Conservation (phyloP, 176 grass and related monocot species). For the Zoysia japonica region DNA sequence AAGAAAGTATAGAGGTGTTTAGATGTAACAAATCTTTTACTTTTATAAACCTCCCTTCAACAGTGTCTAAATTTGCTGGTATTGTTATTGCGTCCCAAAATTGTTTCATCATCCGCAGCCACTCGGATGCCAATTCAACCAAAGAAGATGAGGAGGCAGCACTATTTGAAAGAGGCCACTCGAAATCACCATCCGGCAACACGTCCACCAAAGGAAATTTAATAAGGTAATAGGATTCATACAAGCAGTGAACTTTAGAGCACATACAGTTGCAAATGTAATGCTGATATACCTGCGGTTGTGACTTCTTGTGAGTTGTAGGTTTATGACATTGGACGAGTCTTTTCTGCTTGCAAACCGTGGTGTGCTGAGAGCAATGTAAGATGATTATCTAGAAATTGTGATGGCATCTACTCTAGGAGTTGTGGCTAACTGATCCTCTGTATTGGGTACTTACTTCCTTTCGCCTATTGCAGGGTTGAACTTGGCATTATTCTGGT, state of each 20-base stretch:
- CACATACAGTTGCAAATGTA: constrained; percentile 26
- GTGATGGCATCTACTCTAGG: background rate
- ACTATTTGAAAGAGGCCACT: constrained; percentile 64
- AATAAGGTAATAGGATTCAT: constrained; percentile 38
- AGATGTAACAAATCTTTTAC: constrained; percentile 5
- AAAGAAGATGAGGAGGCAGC: constrained; percentile 55
- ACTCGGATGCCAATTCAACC: constrained; percentile 47
- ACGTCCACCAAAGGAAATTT: constrained; percentile 55
- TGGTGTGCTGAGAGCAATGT: constrained; percentile 59
- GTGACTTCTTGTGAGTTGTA: constrained; percentile 26
- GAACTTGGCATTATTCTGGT: constrained; percentile 67
- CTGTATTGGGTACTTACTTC: background rate
- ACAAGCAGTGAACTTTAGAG: background rate
- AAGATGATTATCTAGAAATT: background rate
- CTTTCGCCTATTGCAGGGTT: no score
- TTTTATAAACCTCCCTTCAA: no score
- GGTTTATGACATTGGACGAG: constrained; percentile 72
- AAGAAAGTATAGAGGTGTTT: background rate
- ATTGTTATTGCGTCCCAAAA: background rate
- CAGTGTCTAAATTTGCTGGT: no score
- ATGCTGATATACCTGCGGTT: constrained; percentile 11
- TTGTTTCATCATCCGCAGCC: constrained; percentile 39
- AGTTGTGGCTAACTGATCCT: background rate
- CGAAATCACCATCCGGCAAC: constrained; percentile 52
- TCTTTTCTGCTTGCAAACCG: constrained; percentile 76